Evolutionary conservation across 2,329 filamentous ascomycete species (phyloP).

Genomic region (Diaporthe helianthi): DNA sequence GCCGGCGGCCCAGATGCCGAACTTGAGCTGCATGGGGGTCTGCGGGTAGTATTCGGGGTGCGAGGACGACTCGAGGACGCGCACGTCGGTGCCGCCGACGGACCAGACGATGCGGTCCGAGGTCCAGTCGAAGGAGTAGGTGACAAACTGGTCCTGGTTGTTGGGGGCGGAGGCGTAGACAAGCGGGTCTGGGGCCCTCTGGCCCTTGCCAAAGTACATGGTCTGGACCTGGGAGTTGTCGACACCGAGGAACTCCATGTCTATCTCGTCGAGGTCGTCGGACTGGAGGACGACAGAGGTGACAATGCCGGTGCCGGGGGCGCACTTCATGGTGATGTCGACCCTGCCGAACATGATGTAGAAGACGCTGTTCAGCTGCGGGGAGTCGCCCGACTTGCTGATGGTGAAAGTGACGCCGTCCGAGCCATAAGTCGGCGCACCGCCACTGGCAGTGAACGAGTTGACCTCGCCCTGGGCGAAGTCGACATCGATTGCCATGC

Average conservation of each 20-base stretch:
- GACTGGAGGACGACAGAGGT: slow-evolving; percentile 92
- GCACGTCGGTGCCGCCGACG: slow-evolving; percentile 78
- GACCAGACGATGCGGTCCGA: slow-evolving; percentile 84
- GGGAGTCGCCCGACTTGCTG: slow-evolving; percentile 77
- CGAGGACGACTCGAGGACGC: slow-evolving; percentile 73
- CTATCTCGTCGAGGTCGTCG: slow-evolving; percentile 92
- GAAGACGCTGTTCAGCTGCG: slow-evolving; percentile 87
- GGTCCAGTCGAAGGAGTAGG: slow-evolving; percentile 93
- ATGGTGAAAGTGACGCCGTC: slow-evolving; percentile 87
- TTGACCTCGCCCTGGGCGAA: slow-evolving; percentile 80
- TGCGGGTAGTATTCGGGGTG: slow-evolving; percentile 88
- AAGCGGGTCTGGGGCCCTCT: slow-evolving; percentile 87
- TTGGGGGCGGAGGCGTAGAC: slow-evolving; percentile 74
- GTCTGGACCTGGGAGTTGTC: slow-evolving; percentile 81
- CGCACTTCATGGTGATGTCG: slow-evolving; percentile 83
- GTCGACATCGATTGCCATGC: slow-evolving; percentile 82
- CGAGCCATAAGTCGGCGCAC: slow-evolving; percentile 74
- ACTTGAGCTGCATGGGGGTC: slow-evolving; percentile 92
- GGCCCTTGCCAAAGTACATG: slow-evolving; percentile 96
- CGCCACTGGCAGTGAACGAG: slow-evolving; percentile 74
- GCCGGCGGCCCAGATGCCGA: slow-evolving; percentile 91
- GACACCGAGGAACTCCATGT: slow-evolving; percentile 93
- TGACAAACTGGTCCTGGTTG: slow-evolving; percentile 81
- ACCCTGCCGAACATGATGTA: slow-evolving; percentile 99
- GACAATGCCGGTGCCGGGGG: slow-evolving; percentile 89